Evolutionary conservation across 306 rosid species (phyloP).

Genomic region (Vigna radiata): DNA sequence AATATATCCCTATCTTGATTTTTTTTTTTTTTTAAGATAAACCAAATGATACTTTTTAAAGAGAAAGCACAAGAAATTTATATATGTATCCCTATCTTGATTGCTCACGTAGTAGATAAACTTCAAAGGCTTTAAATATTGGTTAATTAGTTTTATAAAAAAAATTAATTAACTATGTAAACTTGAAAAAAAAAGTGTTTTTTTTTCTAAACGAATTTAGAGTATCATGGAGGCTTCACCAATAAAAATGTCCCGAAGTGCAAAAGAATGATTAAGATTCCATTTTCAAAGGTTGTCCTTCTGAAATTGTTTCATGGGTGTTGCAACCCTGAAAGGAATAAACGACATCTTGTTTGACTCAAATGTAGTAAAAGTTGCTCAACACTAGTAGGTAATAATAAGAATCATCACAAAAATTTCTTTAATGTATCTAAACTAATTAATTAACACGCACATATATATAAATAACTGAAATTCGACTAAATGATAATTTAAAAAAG

Average conservation of each 20-base stretch:
- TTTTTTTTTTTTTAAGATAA: conserved; percentile 1
- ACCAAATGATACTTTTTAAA: background rate
- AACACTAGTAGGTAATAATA: background rate
- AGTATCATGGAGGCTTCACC: background rate
- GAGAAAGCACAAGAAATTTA: background rate
- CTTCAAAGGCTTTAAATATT: too few relatives aligned
- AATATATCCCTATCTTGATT: conserved; percentile 6
- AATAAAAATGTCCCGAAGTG: background rate
- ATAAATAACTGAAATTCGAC: too few relatives aligned
- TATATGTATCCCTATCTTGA: too few relatives aligned
- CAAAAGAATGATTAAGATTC: conserved; percentile 20
- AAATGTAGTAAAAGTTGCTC: conserved; percentile 25
- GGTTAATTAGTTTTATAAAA: too few relatives aligned
- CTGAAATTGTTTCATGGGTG: background rate
- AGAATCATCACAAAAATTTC: background rate
- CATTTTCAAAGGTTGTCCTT: background rate
- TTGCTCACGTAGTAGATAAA: too few relatives aligned
- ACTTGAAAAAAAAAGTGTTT: too few relatives aligned
- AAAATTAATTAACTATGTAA: too few relatives aligned
- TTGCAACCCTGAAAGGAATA: conserved; percentile 11
- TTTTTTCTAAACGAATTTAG: too few relatives aligned
- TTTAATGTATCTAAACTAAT: background rate
- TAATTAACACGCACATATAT: background rate
- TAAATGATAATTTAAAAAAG: too few relatives aligned
- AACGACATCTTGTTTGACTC: background rate